Conservation (phyloP, 306 rosid genomes). For the Cicer bijugum region DNA sequence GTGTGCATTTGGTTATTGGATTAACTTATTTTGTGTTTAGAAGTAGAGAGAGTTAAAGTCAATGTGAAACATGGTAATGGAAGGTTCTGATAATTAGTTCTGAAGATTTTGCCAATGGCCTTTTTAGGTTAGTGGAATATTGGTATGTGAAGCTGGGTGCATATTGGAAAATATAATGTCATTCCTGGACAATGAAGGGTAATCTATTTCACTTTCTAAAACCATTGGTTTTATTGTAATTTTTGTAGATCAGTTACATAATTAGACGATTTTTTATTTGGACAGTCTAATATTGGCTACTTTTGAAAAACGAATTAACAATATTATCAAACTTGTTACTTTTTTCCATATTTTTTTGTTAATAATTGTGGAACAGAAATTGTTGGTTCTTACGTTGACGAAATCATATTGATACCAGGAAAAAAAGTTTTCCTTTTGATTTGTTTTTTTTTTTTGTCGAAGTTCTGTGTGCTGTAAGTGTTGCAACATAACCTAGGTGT, state of each 20-base stretch:
- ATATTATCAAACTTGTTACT: background rate
- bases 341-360: slow-evolving; percentile 26
- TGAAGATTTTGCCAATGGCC: slow-evolving; percentile 43
- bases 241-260: slow-evolving; percentile 28
- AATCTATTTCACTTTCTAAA: slow-evolving; percentile 48
- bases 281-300: slow-evolving; percentile 1
- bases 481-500: slow-evolving; percentile 29
- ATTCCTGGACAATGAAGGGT: slow-evolving; percentile 89
- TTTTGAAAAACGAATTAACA: slow-evolving; percentile 33
- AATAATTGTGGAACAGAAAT: slow-evolving; percentile 24
- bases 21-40: slow-evolving; percentile 29
- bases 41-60: slow-evolving; percentile 12
- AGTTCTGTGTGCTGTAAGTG: slow-evolving; percentile 19
- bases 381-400: slow-evolving; percentile 23
- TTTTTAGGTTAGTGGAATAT: slow-evolving; percentile 91
- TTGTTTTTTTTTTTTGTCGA: slow-evolving; percentile 26
- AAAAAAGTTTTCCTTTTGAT: slow-evolving; percentile 14
- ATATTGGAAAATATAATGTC: slow-evolving; percentile 85
- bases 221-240: slow-evolving; percentile 1
- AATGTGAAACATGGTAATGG: slow-evolving; percentile 16
- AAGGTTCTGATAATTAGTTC: slow-evolving; percentile 30
- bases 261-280: background rate
- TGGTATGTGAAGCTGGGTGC: slow-evolving; percentile 98
- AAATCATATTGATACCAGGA: background rate
- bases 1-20: slow-evolving; percentile 32